Percentiles rank a stretch among this genome's conserved stretches.
Evolutionary conservation across 1,139 yeast species (phyloP).

Genomic region (Suhomyces choctaworum): DNA sequence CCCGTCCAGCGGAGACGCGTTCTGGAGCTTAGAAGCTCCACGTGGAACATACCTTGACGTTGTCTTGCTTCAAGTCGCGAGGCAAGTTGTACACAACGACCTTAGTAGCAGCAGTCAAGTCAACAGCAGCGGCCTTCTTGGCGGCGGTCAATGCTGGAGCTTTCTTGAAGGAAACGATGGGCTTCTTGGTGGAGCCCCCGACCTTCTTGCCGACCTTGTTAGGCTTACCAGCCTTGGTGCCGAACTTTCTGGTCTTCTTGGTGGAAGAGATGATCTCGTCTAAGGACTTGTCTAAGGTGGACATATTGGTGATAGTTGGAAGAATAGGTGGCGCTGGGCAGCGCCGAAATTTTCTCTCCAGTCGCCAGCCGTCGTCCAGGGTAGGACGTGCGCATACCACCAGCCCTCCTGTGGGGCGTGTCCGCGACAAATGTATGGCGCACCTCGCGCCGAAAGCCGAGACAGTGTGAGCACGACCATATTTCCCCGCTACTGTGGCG

Average conservation of each 20-base stretch:
- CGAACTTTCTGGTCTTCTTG: constrained; percentile 30
- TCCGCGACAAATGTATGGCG: too few relatives aligned
- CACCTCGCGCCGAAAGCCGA: too few relatives aligned
- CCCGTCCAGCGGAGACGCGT: constrained; percentile 6
- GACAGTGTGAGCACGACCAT: constrained; percentile 1
- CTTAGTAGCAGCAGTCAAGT: constrained; percentile 63
- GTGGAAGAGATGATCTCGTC: constrained; percentile 88
- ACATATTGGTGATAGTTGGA: constrained; percentile 22
- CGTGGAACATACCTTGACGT: constrained; percentile 72
- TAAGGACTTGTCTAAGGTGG: constrained; percentile 86
- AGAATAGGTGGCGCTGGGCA: too few relatives aligned
- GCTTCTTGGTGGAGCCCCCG: constrained; percentile 31
- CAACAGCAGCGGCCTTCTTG: constrained; percentile 33
- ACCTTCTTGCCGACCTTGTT: constrained; percentile 41
- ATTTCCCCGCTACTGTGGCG: neutral
- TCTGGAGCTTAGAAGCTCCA: constrained; percentile 3
- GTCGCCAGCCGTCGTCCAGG: too few relatives aligned
- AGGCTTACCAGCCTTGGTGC: constrained; percentile 23
- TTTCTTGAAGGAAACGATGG: constrained; percentile 42
- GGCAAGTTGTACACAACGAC: constrained; percentile 79
- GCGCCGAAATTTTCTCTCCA: too few relatives aligned
- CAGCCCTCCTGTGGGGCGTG: too few relatives aligned
- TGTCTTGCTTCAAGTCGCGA: constrained; percentile 73
- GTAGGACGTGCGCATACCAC: too few relatives aligned
- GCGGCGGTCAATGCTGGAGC: constrained; percentile 33